Conservation (phyloP, 2,329 filamentous ascomycete species). For the Stromatinia cepivora region DNA sequence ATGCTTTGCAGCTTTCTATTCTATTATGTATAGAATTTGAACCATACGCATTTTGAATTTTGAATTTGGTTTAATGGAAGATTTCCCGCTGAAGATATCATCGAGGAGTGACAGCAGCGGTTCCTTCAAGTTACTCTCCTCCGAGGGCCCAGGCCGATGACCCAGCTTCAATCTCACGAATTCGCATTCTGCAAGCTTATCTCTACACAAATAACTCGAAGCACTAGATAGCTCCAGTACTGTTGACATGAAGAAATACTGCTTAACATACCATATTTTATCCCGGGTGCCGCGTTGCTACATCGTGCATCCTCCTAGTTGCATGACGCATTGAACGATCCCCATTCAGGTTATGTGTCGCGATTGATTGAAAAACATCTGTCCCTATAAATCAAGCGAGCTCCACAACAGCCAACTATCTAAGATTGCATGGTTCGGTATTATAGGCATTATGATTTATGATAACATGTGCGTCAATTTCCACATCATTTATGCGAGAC, state of each 20-base stretch:
- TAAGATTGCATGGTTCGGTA: neutral
- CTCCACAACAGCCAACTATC: neutral
- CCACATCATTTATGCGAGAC: neutral
- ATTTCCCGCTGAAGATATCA: neutral
- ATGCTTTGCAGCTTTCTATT: neutral
- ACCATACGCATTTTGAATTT: neutral
- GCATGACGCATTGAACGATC: constrained; percentile 2
- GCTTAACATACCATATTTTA: neutral
- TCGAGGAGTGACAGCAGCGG: neutral
- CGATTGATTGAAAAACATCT: neutral
- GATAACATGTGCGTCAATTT: constrained; percentile 11
- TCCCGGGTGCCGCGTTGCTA: constrained; percentile 12
- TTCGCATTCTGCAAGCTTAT: neutral
- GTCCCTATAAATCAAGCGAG: neutral
- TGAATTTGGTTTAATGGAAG: neutral
- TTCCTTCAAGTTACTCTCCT: neutral
- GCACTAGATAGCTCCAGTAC: neutral
- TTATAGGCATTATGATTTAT: neutral
- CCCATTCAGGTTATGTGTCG: neutral
- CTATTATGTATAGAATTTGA: neutral
- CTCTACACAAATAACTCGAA: neutral
- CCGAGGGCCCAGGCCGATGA: neutral
- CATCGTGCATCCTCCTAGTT: constrained; percentile 1
- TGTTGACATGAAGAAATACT: neutral
- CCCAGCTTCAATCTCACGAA: neutral